Percentiles rank a stretch among this genome's conserved stretches.
Conservation (phyloP, 768 basidiomycete species). For the Kwoniella bestiolae region DNA sequence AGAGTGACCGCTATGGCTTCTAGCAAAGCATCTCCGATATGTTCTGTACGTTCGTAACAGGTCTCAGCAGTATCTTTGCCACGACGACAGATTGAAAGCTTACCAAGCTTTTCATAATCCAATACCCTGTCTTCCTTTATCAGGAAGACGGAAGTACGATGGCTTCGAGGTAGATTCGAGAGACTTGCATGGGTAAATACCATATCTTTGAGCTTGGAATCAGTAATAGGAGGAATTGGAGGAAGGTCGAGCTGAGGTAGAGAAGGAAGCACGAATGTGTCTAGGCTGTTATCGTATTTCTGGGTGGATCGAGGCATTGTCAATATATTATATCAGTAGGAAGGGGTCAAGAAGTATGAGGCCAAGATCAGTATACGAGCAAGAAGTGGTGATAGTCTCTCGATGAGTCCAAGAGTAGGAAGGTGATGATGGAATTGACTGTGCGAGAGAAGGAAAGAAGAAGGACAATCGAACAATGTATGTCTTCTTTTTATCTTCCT, state of each 20-base stretch:
- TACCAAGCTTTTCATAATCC: constrained; percentile 25
- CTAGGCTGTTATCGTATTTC: background rate
- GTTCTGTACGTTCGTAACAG: background rate
- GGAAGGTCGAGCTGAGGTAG: constrained; percentile 16
- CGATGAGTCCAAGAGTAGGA: background rate
- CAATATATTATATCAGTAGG: background rate
- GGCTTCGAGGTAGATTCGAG: background rate
- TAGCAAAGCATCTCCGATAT: constrained; percentile 25
- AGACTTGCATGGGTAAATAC: constrained; percentile 29
- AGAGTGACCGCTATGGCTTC: constrained; percentile 12
- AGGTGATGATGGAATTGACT: background rate
- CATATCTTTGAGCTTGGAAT: background rate
- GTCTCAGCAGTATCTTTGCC: background rate
- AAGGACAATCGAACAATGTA: background rate
- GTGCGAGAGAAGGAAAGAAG: constrained; percentile 1
- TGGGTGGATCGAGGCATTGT: background rate
- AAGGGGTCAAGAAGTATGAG: background rate
- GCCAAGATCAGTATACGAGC: background rate
- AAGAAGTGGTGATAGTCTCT: background rate
- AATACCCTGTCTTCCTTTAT: background rate
- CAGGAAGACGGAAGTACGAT: constrained; percentile 12
- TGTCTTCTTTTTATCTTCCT: background rate
- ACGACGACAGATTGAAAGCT: background rate
- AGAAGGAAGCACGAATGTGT: background rate
- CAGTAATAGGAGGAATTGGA: constrained; percentile 23